phyloP scores from a whole-genome alignment of 2,329 filamentous ascomycete genomes.

The Aspergillus sp. region DNA sequence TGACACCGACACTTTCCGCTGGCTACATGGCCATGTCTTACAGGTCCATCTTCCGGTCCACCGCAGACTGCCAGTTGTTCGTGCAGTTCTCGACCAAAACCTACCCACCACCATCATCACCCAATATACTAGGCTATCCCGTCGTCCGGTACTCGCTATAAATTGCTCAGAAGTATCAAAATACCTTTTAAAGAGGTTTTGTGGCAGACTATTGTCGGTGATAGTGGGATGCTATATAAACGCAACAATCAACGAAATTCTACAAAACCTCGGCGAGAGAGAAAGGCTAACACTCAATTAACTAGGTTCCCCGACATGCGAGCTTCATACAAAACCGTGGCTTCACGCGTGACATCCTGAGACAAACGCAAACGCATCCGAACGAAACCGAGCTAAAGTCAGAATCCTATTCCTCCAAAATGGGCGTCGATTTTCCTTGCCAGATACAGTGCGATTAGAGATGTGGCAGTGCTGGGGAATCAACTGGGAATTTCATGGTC shows the following conservation, averaged over 20 bases:
- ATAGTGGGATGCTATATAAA: no score
- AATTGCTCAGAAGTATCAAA: not conserved
- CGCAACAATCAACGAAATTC: not conserved
- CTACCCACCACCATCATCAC: not conserved
- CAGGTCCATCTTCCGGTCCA: constrained; percentile 15
- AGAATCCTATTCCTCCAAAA: not conserved
- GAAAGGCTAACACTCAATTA: no score
- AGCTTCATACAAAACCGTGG: not conserved
- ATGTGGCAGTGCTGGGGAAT: not conserved
- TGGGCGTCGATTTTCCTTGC: not conserved
- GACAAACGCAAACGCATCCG: not conserved
- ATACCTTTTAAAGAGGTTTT: not conserved
- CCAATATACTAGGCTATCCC: not conserved
- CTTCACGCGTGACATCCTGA: not conserved
- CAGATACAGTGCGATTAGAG: not conserved
- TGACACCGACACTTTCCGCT: constrained; percentile 6
- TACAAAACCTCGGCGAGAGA: not conserved
- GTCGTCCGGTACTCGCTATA: not conserved
- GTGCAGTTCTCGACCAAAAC: constrained; percentile 1
- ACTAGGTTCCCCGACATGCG: not conserved
- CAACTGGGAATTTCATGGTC: not conserved
- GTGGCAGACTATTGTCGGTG: not conserved
- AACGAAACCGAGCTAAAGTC: not conserved
- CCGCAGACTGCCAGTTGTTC: constrained; percentile 17
- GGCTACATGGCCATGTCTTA: constrained; percentile 22